Evolutionary conservation across 169 alveolate species (phyloP).

Genomic region (Theileria parva): DNA sequence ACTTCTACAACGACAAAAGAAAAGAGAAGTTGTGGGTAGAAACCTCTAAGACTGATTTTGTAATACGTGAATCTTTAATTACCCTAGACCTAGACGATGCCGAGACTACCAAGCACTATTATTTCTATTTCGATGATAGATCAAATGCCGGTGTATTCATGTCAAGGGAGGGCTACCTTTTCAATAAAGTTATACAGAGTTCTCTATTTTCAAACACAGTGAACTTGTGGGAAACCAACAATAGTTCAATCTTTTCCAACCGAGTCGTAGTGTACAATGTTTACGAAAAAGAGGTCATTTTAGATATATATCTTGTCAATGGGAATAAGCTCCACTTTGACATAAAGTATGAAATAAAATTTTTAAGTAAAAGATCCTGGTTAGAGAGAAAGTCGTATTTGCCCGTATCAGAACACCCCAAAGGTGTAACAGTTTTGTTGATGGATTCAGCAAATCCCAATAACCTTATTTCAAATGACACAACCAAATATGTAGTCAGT

Average conservation of each 20-base stretch:
- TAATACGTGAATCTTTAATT: too few species aligned
- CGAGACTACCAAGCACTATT: not conserved
- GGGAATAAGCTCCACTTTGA: not conserved
- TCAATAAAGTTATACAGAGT: not conserved
- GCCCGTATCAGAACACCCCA: not conserved
- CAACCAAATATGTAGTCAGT: not conserved
- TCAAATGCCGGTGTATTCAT: not conserved
- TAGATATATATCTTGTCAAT: conserved; percentile 2
- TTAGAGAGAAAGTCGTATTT: not conserved
- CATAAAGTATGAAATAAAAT: not conserved
- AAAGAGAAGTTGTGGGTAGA: too few species aligned
- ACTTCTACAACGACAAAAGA: too few species aligned
- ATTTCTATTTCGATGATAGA: not conserved
- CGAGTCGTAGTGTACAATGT: not conserved
- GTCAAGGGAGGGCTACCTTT: not conserved
- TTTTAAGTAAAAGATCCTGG: not conserved
- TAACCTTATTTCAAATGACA: not conserved
- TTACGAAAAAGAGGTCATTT: not conserved
- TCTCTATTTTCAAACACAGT: too few species aligned
- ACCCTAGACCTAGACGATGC: too few species aligned
- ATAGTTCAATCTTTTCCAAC: not conserved
- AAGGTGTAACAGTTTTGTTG: not conserved
- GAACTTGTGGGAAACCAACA: not conserved
- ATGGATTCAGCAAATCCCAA: too few species aligned
- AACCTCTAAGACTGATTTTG: too few species aligned